Evolutionary conservation across 495 filamentous ascomycete species (phyloP).

Genomic region (Xylaria venustula): DNA sequence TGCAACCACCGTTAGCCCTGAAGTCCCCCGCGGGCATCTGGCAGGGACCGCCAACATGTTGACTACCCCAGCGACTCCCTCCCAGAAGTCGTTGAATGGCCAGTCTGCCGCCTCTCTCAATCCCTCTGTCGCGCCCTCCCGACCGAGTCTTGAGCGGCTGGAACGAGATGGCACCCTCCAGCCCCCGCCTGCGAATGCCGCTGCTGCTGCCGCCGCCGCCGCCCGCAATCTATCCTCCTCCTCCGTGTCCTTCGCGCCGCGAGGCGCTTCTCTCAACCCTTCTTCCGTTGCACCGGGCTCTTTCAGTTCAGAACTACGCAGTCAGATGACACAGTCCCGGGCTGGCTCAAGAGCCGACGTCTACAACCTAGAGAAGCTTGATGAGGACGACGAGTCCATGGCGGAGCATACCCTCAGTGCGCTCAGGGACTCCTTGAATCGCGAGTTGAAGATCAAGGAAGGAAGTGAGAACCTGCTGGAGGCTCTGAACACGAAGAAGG

Average conservation of each 20-base stretch:
- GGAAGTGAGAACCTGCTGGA: conserved; percentile 97
- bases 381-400: conserved; percentile 58
- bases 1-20: conserved; percentile 17
- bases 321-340: conserved; percentile 64
- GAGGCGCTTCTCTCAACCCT: conserved; percentile 64
- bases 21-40: conserved; percentile 46
- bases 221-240: conserved; percentile 57
- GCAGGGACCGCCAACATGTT: conserved; percentile 58
- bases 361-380: conserved; percentile 59
- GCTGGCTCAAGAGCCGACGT: conserved; percentile 68
- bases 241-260: conserved; percentile 57
- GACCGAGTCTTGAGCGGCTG: conserved; percentile 34
- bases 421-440: conserved; percentile 78
- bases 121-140: conserved; percentile 26
- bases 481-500: conserved; percentile 89
- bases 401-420: conserved; percentile 72
- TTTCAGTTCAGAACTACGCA: conserved; percentile 88
- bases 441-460: conserved; percentile 95
- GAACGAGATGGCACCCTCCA: conserved; percentile 58
- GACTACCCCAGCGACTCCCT: conserved; percentile 66
- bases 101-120: conserved; percentile 46
- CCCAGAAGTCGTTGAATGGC: conserved; percentile 64
- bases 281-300: conserved; percentile 73
- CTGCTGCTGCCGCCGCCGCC: conserved; percentile 43
- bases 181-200: conserved; percentile 42